A percentile compares a stretch with the other conserved stretches of the same genome.
Conservation (phyloP, 257 asterid genomes). For the Scutellaria barbata region DNA sequence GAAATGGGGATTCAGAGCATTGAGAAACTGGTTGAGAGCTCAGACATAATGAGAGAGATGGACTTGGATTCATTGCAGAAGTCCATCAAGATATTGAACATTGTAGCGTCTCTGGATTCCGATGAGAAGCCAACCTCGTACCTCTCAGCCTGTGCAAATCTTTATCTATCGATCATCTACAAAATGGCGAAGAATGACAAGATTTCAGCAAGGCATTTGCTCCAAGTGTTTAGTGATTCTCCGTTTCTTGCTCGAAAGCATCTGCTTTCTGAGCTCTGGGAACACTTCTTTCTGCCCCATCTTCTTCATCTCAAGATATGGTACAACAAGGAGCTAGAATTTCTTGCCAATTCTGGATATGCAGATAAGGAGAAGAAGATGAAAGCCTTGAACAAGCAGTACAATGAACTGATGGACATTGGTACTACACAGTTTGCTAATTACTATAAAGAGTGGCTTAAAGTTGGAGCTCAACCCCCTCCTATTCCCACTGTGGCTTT, state of each 20-base stretch:
- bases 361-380: constrained; percentile 45
- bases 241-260: constrained; percentile 72
- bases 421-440: constrained; percentile 69
- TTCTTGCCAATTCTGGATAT: constrained; percentile 38
- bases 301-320: constrained; percentile 89
- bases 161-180: constrained; percentile 70
- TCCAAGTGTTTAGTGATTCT: constrained; percentile 62
- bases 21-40: constrained; percentile 52
- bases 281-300: constrained; percentile 81
- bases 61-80: constrained; percentile 51
- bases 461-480: constrained; percentile 70
- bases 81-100: constrained; percentile 54
- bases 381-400: constrained; percentile 52
- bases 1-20: constrained; percentile 59
- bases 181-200: constrained; percentile 58
- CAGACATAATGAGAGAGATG: constrained; percentile 36
- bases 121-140: constrained; percentile 42
- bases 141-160: constrained; percentile 69
- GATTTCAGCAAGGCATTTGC: constrained; percentile 62
- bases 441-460: constrained; percentile 80
- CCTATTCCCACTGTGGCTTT: constrained; percentile 66
- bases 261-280: constrained; percentile 80
- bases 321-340: constrained; percentile 61
- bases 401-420: constrained; percentile 60
- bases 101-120: constrained; percentile 49